Percentiles rank a stretch among this genome's conserved stretches.
These are phyloP conservation scores for Boletus coccyginus DNA, from an alignment of 768 basidiomycete genomes.

Conservation along the genomic window DNA sequence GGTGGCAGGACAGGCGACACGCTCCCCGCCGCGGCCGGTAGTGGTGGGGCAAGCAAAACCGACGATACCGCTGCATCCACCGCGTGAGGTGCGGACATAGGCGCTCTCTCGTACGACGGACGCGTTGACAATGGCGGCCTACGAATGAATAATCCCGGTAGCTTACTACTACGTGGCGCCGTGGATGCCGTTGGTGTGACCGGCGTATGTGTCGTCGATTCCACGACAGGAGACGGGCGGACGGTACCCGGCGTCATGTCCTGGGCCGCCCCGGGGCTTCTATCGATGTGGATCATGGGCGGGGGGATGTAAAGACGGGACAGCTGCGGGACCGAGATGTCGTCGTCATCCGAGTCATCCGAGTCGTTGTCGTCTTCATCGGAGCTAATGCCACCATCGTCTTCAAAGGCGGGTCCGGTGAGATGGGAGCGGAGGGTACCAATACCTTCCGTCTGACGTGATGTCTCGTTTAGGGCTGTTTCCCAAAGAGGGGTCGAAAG, in stretches of 20 bases:
- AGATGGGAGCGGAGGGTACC: constrained; percentile 75
- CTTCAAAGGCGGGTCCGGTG: constrained; percentile 55
- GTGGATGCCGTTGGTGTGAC: constrained; percentile 26
- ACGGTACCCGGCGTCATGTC: constrained; percentile 22
- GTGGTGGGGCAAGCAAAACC: constrained; percentile 14
- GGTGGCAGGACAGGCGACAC: constrained; percentile 17
- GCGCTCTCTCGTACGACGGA: constrained; percentile 27
- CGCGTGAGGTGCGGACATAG: not conserved
- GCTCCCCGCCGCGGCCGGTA: constrained; percentile 7
- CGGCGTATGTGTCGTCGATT: constrained; percentile 22
- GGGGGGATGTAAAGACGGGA: constrained; percentile 23
- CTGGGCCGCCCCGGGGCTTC: constrained; percentile 6
- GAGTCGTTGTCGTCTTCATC: constrained; percentile 42
- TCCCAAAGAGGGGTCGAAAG: not conserved
- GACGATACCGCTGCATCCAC: constrained; percentile 6
- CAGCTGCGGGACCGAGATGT: constrained; percentile 32
- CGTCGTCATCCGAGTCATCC: constrained; percentile 17
- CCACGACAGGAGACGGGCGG: constrained; percentile 21
- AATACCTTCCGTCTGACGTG: constrained; percentile 72
- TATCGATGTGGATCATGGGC: constrained; percentile 21
- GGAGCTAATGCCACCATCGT: constrained; percentile 74
- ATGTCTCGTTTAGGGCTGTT: not conserved
- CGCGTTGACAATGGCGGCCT: constrained; percentile 31
- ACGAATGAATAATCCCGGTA: constrained; percentile 36
- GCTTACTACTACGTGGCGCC: constrained; percentile 25